Evolutionary conservation across 139 green algal species (phyloP), one percentile per base, ranked within the genome.

Genomic region (Volvox africanus): DNA sequence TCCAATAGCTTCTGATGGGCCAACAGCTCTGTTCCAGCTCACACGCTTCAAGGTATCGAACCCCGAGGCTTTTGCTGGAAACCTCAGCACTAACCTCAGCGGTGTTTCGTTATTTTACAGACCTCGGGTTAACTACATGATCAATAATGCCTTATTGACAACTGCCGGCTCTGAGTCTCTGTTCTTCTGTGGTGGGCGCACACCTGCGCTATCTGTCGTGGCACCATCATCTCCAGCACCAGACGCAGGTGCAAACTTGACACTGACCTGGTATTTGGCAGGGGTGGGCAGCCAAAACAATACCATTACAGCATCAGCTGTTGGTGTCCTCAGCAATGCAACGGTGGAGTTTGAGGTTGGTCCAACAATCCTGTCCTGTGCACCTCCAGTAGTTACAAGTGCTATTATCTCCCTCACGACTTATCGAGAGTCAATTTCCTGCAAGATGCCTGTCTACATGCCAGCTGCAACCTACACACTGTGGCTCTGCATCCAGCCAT

Each of bases 401-500:
- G 32, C 44, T 35, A 18, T 1, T 32, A 67, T 44, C 35, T 32
- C 32, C 35, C 24, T 67, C 24, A 73, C 14, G 18, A 69, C 16
- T 0, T 90, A 89, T 85, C 37, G 14, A 5, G 85, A 90, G 35
- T 81, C 20, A 13, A 22, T 84, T 11, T 35, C 13, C 33, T 91
- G 85, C 80, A 19, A 26, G 26, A 80, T 93, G 78, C 83, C 91
- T 0, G 1, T 26, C 44, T 86, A 77, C 68, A 28, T 91, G 32
- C 91, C 91, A 19, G 85, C 91, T 30, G 75, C 67, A 17, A 76
- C 30, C 67, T 90, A 88, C 77, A 77, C 76, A 24, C 61, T 93
- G 30, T 92, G 89, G 89, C 5, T 92, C n/a, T 91, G 87, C 87
- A 32, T 86, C 18, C 61, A 37, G 76, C 87, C 87, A 17, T 86